These are phyloP conservation scores for Rhynchospora tenuis DNA, from an alignment of 176 grass and related monocot genomes.

Conservation along the genomic window DNA sequence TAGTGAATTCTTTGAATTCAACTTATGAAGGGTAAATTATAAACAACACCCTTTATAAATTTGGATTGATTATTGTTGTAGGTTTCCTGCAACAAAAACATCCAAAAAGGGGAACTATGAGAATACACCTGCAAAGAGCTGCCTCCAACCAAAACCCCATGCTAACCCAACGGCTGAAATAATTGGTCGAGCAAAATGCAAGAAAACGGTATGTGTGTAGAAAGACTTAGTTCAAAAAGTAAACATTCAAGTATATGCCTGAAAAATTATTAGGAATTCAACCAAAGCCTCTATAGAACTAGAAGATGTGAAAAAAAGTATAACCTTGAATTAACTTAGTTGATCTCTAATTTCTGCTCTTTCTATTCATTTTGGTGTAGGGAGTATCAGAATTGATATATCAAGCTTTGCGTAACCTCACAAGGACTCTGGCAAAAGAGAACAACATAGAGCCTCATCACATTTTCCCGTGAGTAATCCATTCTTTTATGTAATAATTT, in stretches of 20 bases:
- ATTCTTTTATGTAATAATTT: neutral
- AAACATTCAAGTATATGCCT: neutral
- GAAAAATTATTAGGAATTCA: neutral
- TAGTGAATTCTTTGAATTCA: conserved; percentile 7
- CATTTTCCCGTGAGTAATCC: neutral
- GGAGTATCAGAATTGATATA: conserved; percentile 5
- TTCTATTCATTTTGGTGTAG: neutral
- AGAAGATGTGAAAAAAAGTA: neutral
- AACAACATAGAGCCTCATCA: neutral
- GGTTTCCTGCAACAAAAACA: conserved; percentile 53
- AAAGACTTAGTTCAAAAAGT: neutral
- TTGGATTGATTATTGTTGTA: conserved; percentile 24
- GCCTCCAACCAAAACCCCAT: conserved; percentile 19
- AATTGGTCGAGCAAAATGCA: conserved; percentile 35
- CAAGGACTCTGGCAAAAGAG: neutral
- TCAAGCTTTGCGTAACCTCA: conserved; percentile 9
- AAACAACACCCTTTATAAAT: neutral
- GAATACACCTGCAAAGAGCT: conserved; percentile 22
- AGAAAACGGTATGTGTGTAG: conserved; percentile 4
- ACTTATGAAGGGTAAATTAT: conserved; percentile 11
- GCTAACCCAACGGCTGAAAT: conserved; percentile 23
- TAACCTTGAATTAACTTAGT: neutral
- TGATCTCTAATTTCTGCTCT: neutral
- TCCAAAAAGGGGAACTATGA: conserved; percentile 52
- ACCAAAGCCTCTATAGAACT: neutral